Evolutionary conservation across 108 stramenopile species (phyloP).

Genomic region (Skeletonema marinoi): DNA sequence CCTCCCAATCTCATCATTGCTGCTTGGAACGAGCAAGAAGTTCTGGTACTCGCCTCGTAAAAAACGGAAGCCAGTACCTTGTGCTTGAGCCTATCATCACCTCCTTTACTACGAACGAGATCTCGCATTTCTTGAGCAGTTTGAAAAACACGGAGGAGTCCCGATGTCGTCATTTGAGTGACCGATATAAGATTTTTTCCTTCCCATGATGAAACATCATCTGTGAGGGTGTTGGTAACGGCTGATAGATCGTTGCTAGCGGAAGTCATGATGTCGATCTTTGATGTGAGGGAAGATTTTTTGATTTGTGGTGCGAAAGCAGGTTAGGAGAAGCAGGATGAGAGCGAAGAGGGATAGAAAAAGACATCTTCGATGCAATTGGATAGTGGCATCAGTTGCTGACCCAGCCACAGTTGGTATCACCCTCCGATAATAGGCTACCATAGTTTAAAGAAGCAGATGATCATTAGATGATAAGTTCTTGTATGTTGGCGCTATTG

Average conservation of each 20-base stretch:
- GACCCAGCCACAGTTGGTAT: too few relatives aligned
- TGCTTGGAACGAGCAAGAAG: slow-evolving; percentile 94
- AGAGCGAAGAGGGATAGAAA: neutral
- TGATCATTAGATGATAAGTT: neutral
- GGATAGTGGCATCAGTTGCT: too few relatives aligned
- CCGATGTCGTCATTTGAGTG: slow-evolving; percentile 63
- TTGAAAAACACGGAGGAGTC: slow-evolving; percentile 52
- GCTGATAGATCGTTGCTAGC: slow-evolving; percentile 6
- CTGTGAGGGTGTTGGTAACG: slow-evolving; percentile 41
- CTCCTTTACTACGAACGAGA: slow-evolving; percentile 54
- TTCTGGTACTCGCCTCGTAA: slow-evolving; percentile 97
- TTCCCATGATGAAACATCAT: slow-evolving; percentile 59
- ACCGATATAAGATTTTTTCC: slow-evolving; percentile 58
- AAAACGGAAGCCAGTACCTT: slow-evolving; percentile 84
- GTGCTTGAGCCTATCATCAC: slow-evolving; percentile 52
- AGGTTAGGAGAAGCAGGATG: neutral
- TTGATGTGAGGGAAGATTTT: neutral
- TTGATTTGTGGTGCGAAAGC: neutral
- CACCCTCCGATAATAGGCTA: too few relatives aligned
- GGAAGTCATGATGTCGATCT: neutral
- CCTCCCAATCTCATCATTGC: slow-evolving; percentile 95
- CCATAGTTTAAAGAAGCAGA: neutral
- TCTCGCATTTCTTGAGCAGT: slow-evolving; percentile 56
- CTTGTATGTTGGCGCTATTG: neutral
- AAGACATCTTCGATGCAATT: neutral